Evolutionary conservation across 2,329 filamentous ascomycete species (phyloP), one percentile per base, ranked within the genome.

Genomic region (Sporothrix dimorphospora): DNA sequence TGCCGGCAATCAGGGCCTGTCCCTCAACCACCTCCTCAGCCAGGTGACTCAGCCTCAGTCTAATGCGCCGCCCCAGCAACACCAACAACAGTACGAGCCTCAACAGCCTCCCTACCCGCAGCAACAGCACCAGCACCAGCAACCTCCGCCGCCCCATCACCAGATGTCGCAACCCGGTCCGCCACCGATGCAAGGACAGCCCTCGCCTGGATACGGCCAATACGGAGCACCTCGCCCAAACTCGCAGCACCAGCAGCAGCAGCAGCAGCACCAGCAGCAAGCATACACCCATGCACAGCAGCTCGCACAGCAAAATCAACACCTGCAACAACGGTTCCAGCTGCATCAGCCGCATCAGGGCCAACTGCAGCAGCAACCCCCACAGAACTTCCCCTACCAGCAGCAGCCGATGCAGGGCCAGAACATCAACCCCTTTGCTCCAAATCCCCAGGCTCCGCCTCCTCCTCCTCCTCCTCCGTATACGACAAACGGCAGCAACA

Each of bases 31-130:
- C 24, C 61, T 66, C 12, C 40, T 66, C 11, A 38, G 27, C 69
- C 49, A 53, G 27, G 40, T 51, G 19, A 24, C 12, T 12, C 61
- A 68, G 38, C 59, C 61, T 24, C 30, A n/a, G 57, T 51, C 51
- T 24, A n/a, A 51, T 19, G 38, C 65, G 30, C 71, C 71, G 76
- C 76, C 49, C 67, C 27, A 45, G 34, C 74, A 51, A 24, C 53
- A n/a, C 9, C 40, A 45, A 2, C 42, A 42, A 8, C 55, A 69
- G n/a, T 65, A 61, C 27, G 63, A 68, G 3, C 21, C 21, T 14
- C 63, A 59, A 11, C 57, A 53, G 12, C 55, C 63, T 9, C 73
- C 59, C 12, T 57, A 55, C 38, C 24, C 53, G 21, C 70, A 71
- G 38, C 71, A 66, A 24, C 40, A 69, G 45, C 73, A 61, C 11